phyloP scores from a whole-genome alignment of 768 basidiomycete genomes.

The Calocera viscosa region DNA sequence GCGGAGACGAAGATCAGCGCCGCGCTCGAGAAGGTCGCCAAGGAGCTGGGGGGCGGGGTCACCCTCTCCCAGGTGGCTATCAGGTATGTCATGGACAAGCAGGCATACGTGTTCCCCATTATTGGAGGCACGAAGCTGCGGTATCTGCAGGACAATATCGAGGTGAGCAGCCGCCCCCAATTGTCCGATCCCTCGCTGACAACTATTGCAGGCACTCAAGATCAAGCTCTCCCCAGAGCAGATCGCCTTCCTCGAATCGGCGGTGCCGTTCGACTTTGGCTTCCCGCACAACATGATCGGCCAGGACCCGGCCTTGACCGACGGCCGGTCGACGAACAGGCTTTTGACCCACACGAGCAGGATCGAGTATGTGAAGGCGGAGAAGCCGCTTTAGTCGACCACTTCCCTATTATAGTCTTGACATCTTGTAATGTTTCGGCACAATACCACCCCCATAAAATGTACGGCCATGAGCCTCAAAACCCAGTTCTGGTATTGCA shows the following conservation, averaged over 20 bases:
- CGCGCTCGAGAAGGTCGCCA: constrained; percentile 40
- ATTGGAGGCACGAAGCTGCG: constrained; percentile 43
- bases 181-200: not conserved
- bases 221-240: constrained; percentile 37
- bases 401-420: no score
- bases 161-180: not conserved
- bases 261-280: constrained; percentile 35
- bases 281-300: constrained; percentile 31
- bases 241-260: constrained; percentile 35
- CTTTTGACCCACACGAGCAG: not conserved
- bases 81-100: constrained; percentile 44
- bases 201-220: constrained; percentile 30
- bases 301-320: not conserved
- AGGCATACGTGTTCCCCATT: constrained; percentile 41
- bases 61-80: constrained; percentile 31
- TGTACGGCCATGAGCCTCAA: no score
- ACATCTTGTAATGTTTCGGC: no score
- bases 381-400: not conserved
- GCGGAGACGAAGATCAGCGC: constrained; percentile 33
- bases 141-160: constrained; percentile 39
- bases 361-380: not conserved
- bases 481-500: no score
- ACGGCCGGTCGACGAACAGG: not conserved
- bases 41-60: constrained; percentile 35
- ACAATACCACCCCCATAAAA: no score